phyloP scores from a whole-genome alignment of 257 asterid species.

The Jaltomata sinuosa region DNA sequence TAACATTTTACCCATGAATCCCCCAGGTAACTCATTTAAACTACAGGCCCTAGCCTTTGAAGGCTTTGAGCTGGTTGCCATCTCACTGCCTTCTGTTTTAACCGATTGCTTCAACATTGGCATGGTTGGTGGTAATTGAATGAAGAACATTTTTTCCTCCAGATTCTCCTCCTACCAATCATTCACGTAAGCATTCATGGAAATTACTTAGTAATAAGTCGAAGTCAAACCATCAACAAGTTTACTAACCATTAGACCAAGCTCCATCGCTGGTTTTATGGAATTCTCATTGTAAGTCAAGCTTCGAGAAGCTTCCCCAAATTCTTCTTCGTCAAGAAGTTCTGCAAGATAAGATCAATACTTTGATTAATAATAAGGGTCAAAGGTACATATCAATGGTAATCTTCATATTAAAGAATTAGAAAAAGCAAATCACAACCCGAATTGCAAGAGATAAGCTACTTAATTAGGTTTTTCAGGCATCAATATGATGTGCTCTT shows the following conservation, averaged over 20 bases:
- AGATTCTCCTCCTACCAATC: slow-evolving; percentile 41
- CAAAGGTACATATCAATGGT: not conserved
- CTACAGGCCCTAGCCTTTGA: slow-evolving; percentile 21
- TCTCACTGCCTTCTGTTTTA: slow-evolving; percentile 16
- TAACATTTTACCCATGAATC: slow-evolving; percentile 67
- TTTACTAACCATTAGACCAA: slow-evolving; percentile 59
- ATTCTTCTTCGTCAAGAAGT: slow-evolving; percentile 67
- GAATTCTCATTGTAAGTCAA: slow-evolving; percentile 31
- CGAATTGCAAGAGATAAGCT: not conserved
- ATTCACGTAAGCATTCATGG: not conserved
- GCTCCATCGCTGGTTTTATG: slow-evolving; percentile 36
- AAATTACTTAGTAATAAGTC: not conserved
- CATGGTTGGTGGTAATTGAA: slow-evolving; percentile 55
- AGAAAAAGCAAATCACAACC: not conserved
- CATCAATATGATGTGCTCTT: not conserved
- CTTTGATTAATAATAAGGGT: not conserved
- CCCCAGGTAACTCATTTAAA: slow-evolving; percentile 44
- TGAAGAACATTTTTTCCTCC: slow-evolving; percentile 45
- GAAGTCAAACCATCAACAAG: not conserved
- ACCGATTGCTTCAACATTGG: slow-evolving; percentile 30
- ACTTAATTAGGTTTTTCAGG: not conserved
- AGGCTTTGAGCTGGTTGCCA: slow-evolving; percentile 12
- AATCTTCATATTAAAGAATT: not conserved
- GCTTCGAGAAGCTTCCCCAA: slow-evolving; percentile 32
- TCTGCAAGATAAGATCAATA: slow-evolving; percentile 25